Percentiles rank a stretch among this genome's conserved stretches.
These are phyloP conservation scores for Amanita jacksonii DNA, from an alignment of 768 basidiomycete genomes.

Conservation along the genomic window DNA sequence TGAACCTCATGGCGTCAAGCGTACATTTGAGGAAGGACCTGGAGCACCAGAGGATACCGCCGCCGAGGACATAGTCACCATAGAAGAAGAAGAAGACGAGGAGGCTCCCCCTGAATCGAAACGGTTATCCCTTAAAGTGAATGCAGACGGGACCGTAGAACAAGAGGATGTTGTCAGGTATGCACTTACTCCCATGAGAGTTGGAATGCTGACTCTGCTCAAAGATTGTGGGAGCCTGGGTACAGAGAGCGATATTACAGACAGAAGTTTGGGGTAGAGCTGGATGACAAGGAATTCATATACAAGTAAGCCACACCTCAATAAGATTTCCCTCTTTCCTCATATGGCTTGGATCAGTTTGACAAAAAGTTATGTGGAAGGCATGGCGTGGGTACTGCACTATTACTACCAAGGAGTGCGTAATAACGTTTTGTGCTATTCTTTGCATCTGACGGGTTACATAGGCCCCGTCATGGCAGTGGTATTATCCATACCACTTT, in stretches of 20 bases:
- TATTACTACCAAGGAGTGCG: constrained; percentile 98
- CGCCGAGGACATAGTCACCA: constrained; percentile 37
- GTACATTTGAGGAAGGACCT: constrained; percentile 39
- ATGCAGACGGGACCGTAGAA: constrained; percentile 86
- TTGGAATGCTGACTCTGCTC: not conserved
- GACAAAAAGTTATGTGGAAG: constrained; percentile 82
- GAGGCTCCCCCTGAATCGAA: constrained; percentile 31
- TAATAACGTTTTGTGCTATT: too few relatives aligned
- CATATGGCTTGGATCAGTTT: constrained; percentile 36
- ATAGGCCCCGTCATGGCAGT: constrained; percentile 91
- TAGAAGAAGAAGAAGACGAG: constrained; percentile 46
- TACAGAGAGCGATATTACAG: constrained; percentile 93
- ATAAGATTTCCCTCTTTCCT: not conserved
- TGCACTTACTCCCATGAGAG: constrained; percentile 19
- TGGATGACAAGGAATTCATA: constrained; percentile 61
- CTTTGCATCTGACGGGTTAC: constrained; percentile 10
- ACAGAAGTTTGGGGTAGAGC: constrained; percentile 80
- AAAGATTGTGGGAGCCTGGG: constrained; percentile 90
- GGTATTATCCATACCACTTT: constrained; percentile 99
- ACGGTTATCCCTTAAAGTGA: constrained; percentile 61
- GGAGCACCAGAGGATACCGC: constrained; percentile 27
- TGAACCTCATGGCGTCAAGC: constrained; percentile 26
- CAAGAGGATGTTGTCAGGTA: constrained; percentile 92
- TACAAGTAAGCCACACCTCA: constrained; percentile 43
- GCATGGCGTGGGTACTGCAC: constrained; percentile 89